Evolutionary conservation across 495 filamentous ascomycete species (phyloP).

Genomic region (Margaritispora aquatica): DNA sequence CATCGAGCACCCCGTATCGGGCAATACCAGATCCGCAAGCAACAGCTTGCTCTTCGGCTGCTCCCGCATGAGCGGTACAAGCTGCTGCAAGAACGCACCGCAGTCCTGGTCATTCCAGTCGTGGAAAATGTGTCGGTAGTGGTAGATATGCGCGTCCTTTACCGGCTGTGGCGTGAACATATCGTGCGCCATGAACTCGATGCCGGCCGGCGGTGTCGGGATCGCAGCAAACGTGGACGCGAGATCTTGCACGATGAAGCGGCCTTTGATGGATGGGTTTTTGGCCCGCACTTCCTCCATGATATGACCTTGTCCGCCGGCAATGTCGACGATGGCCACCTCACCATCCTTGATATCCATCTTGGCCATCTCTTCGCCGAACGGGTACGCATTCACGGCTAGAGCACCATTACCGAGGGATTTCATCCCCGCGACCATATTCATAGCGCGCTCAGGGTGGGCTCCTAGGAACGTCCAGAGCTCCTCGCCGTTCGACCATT

Average conservation of each 20-base stretch:
- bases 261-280: not conserved
- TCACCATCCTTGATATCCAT: not conserved
- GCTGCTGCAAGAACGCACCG: constrained; percentile 26
- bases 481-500: not conserved
- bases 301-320: constrained; percentile 3
- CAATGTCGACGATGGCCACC: not conserved
- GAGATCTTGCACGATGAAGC: constrained; percentile 11
- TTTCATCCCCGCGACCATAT: not conserved
- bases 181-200: constrained; percentile 31
- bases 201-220: not conserved
- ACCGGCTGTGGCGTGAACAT: constrained; percentile 49
- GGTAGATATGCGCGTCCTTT: constrained; percentile 30
- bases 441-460: not conserved
- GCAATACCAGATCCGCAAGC: constrained; percentile 1
- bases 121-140: constrained; percentile 35
- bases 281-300: not conserved
- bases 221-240: not conserved
- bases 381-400: not conserved
- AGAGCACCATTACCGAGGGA: not conserved
- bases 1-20: not conserved
- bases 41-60: constrained; percentile 2
- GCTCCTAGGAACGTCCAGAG: not conserved
- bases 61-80: constrained; percentile 30
- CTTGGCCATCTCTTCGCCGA: not conserved
- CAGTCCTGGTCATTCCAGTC: constrained; percentile 36